phyloP scores from a whole-genome alignment of 148 eudicot genomes.

The Hydrangea macrophylla region DNA sequence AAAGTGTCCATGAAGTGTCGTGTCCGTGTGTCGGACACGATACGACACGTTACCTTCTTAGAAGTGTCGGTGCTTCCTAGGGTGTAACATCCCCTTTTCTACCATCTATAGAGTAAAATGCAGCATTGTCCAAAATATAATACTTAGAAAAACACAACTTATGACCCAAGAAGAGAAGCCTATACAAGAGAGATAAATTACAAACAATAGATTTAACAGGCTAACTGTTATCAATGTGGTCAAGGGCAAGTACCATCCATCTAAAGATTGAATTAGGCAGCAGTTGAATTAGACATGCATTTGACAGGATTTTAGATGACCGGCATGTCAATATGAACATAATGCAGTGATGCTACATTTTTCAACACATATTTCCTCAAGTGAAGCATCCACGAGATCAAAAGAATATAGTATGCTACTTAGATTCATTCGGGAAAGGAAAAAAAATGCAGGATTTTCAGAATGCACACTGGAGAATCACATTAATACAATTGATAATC shows the following conservation, averaged over 20 bases:
- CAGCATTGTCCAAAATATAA: neutral
- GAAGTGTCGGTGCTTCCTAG: too few relatives aligned
- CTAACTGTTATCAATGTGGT: neutral
- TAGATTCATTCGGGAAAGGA: neutral
- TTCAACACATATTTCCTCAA: neutral
- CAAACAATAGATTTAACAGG: neutral
- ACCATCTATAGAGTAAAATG: too few relatives aligned
- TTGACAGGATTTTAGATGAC: neutral
- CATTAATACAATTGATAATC: neutral
- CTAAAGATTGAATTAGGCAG: neutral
- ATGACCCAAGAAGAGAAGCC: neutral
- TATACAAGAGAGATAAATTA: neutral
- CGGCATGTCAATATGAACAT: too few relatives aligned
- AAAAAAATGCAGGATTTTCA: neutral
- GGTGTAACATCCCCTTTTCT: too few relatives aligned
- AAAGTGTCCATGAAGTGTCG: too few relatives aligned
- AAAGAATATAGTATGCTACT: neutral
- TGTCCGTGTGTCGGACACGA: too few relatives aligned
- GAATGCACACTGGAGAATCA: neutral
- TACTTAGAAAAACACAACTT: neutral
- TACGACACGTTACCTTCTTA: too few relatives aligned
- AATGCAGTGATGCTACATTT: too few relatives aligned
- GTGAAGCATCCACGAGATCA: neutral
- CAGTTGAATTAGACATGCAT: too few relatives aligned
- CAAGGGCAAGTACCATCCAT: neutral